Evolutionary conservation across 2,329 filamentous ascomycete genomes (phyloP).

Genomic region (Paracoccidioides brasiliensis): DNA sequence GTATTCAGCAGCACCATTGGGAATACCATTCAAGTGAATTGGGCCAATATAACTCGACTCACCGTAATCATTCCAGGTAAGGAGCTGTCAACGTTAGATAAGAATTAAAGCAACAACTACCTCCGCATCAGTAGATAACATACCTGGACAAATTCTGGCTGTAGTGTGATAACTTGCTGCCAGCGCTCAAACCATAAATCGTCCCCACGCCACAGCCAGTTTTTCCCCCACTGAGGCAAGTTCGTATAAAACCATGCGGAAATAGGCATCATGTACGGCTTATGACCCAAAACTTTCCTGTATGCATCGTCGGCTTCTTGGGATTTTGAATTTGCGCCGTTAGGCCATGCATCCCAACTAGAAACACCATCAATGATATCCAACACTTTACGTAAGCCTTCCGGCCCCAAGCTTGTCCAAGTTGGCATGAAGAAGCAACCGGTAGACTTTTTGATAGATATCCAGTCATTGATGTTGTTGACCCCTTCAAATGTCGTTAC

Average conservation of each 20-base stretch:
- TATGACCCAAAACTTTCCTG: constrained; percentile 23
- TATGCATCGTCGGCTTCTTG: constrained; percentile 30
- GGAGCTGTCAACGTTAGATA: constrained; percentile 26
- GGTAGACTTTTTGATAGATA: constrained; percentile 28
- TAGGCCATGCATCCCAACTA: constrained; percentile 35
- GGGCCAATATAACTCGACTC: constrained; percentile 47
- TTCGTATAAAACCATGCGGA: constrained; percentile 47
- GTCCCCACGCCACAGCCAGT: constrained; percentile 52
- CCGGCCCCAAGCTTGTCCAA: constrained; percentile 28
- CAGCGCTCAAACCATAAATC: constrained; percentile 48
- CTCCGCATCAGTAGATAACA: constrained; percentile 1
- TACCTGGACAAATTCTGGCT: constrained; percentile 40
- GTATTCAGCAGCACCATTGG: constrained; percentile 37
- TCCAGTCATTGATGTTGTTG: constrained; percentile 32
- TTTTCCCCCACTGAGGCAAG: constrained; percentile 43
- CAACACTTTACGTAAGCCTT: constrained; percentile 16
- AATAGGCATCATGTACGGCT: constrained; percentile 43
- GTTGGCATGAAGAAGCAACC: constrained; percentile 36
- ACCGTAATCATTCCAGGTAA: constrained; percentile 50
- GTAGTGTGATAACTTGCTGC: constrained; percentile 38
- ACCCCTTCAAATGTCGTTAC: constrained; percentile 36
- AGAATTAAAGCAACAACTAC: background rate
- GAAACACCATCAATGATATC: constrained; percentile 27
- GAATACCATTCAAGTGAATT: constrained; percentile 34
- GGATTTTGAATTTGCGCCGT: constrained; percentile 24